Base-by-base conservation (phyloP, 257 asterid species). In the Anisodus acutangulus region DNA sequence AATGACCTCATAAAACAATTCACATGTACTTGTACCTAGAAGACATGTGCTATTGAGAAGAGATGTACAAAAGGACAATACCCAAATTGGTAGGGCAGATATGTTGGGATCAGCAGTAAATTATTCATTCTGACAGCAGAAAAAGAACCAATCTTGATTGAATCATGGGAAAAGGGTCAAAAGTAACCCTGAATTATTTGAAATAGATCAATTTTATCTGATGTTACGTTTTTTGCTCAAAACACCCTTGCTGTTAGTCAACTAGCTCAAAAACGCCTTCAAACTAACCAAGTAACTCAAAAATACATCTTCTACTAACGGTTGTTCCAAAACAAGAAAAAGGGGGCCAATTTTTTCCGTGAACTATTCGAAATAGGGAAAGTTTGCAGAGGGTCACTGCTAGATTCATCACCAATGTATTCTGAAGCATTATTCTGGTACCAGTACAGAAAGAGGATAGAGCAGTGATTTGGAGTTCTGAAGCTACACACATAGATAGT, bases 1-100 rank as follows among this genome's bases (percentile, higher is more conserved):
- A 10, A 9, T 71, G 79, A 71, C 39, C 11, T 43, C 9, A 71
- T 3, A 4, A 43, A 22, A 22, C 70, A 63, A 12, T 22, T 71
- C 58, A 71, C 39, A n/a, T 71, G 57, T 70, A 41, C 54, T 17
- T 37, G 35, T 17, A 68, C 53, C 78, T 16, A 69, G 16, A 45
- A 13, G 54, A 70, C 57, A 45, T 71, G 39, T 45, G 58, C 79
- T 43, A 17, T 39, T 45, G 58, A 45, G 57, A 4, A n/a, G n/a
- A 71, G n/a, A 19, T 17, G 57, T 4, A n/a, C 13, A 4, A 16
- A 70, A 70, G 57, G 57, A 1, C 15, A 45, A 41, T 31, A 47
- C 79, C 4, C 58, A 71, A 71, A 71, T 45, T 71, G 17, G 79
- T 45, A n/a, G 79, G 58, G 55, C 58, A 45, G 16, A 41, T 43